Evolutionary conservation across 1,284 basidiomycete genomes (phyloP).

Genomic region (Melampsora larici-populina): DNA sequence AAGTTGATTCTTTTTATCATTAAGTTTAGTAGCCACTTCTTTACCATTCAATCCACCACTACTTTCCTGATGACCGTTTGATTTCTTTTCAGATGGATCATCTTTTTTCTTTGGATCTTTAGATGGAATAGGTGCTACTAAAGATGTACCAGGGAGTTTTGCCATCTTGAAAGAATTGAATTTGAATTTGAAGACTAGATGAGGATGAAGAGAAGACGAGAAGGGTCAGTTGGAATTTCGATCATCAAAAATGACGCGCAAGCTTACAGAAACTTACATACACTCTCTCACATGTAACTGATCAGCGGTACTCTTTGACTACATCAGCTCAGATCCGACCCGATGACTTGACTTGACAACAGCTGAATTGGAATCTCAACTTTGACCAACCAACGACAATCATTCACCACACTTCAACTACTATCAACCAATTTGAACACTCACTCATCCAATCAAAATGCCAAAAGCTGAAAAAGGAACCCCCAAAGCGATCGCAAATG

Average conservation of each 20-base stretch:
- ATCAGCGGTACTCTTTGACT: background rate
- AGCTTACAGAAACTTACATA: background rate
- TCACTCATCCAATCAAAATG: conserved; percentile 44
- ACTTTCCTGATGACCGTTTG: background rate
- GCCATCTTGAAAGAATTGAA: conserved; percentile 14
- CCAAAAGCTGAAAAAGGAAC: conserved; percentile 47
- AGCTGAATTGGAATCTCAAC: background rate
- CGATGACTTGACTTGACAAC: no score
- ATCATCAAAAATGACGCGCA: background rate
- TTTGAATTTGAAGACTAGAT: background rate
- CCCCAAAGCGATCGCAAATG: conserved; percentile 79
- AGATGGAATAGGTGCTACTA: conserved; percentile 23
- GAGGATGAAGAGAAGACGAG: background rate
- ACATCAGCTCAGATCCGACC: no score
- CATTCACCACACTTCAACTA: background rate
- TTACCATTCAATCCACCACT: conserved; percentile 37
- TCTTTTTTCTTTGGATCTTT: conserved; percentile 9
- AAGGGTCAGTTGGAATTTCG: background rate
- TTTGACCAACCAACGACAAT: background rate
- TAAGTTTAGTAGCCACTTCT: conserved; percentile 35
- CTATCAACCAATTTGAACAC: background rate
- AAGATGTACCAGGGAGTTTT: conserved; percentile 14
- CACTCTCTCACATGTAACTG: background rate
- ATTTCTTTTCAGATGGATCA: conserved; percentile 8
- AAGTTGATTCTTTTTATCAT: conserved; percentile 32